These are phyloP conservation scores for Mucor sp. DNA, from an alignment of 371 early-diverging fungal genomes.

Conservation along the genomic window DNA sequence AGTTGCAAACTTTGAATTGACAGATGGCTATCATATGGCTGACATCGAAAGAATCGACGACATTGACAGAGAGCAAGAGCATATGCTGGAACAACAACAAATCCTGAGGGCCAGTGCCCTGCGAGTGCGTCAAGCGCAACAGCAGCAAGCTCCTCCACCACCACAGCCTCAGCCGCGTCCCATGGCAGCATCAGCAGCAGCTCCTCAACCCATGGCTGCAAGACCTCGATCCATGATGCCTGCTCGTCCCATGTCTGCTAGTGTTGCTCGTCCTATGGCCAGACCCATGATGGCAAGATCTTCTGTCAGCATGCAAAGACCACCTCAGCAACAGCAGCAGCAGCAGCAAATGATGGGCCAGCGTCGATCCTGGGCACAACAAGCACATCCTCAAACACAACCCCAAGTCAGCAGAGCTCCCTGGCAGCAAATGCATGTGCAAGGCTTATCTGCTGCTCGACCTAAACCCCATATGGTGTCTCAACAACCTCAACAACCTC, in stretches of 20 bases:
- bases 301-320: background rate
- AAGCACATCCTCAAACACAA: constrained; percentile 36
- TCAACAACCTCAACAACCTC: background rate
- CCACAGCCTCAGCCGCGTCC: background rate
- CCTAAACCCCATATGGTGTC: constrained; percentile 7
- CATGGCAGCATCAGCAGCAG: background rate
- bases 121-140: constrained; percentile 16
- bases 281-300: constrained; percentile 13
- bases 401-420: constrained; percentile 20
- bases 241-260: constrained; percentile 3
- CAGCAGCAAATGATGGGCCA: constrained; percentile 3
- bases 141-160: constrained; percentile 5
- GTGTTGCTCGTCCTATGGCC: background rate
- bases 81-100: constrained; percentile 27
- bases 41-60: constrained; percentile 52
- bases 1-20: constrained; percentile 20
- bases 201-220: background rate
- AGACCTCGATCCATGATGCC: constrained; percentile 1
- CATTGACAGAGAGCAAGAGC: constrained; percentile 30
- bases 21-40: constrained; percentile 46
- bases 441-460: constrained; percentile 18
- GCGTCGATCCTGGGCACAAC: constrained; percentile 36
- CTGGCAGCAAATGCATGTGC: constrained; percentile 37
- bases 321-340: background rate
- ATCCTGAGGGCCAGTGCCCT: constrained; percentile 25